Evolutionary conservation across 441 rosid genomes (phyloP).

Genomic region (Theobroma grandiflorum): DNA sequence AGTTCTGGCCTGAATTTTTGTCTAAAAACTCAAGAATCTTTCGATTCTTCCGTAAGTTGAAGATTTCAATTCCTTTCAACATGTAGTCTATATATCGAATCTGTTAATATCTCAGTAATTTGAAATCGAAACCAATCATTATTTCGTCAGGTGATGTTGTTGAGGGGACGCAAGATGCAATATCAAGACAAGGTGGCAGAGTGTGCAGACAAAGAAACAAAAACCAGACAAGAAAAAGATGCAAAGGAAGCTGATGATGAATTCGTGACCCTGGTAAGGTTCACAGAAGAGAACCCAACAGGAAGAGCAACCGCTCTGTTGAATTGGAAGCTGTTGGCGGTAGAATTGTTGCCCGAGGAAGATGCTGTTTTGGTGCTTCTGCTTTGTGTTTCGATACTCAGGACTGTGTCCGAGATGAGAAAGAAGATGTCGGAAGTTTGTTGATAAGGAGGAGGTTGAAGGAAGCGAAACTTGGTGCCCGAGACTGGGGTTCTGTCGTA

Average conservation of each 20-base stretch:
- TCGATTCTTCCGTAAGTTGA: conserved; percentile 51
- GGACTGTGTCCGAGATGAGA: conserved; percentile 68
- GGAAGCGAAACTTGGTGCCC: conserved; percentile 66
- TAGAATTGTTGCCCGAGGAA: conserved; percentile 77
- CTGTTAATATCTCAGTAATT: background rate
- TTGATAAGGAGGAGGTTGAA: conserved; percentile 67
- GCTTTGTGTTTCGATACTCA: conserved; percentile 65
- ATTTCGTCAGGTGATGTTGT: conserved; percentile 54
- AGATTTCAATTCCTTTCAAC: background rate
- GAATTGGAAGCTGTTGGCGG: conserved; percentile 76
- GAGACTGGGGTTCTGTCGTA: conserved; percentile 84
- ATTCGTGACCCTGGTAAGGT: conserved; percentile 68
- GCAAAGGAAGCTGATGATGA: conserved; percentile 48
- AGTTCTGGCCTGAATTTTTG: conserved; percentile 44
- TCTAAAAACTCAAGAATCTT: conserved; percentile 46
- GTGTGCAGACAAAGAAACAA: conserved; percentile 25
- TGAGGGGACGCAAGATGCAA: conserved; percentile 75
- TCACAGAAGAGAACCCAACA: conserved; percentile 59
- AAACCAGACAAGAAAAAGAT: conserved; percentile 25
- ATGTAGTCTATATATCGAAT: background rate
- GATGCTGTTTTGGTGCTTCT: conserved; percentile 70
- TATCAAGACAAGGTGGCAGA: conserved; percentile 38
- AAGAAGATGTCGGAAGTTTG: conserved; percentile 73
- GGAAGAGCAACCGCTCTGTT: conserved; percentile 83
- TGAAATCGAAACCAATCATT: background rate